Evolutionary conservation across 2,329 filamentous ascomycete genomes (phyloP).

Genomic region (Bipolaris cookei): DNA sequence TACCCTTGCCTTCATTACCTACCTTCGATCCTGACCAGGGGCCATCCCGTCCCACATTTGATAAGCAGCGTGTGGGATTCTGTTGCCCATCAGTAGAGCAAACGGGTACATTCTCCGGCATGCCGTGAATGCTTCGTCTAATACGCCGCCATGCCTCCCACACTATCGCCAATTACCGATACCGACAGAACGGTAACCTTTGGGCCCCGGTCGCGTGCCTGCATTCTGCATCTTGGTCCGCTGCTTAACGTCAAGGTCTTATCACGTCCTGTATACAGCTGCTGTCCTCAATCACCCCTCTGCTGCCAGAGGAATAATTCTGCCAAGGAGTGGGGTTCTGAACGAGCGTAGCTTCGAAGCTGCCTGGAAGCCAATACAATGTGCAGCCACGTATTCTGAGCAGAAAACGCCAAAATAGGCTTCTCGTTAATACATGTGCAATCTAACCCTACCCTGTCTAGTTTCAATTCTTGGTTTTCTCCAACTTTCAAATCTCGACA

Average conservation of each 20-base stretch:
- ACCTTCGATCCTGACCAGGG: neutral
- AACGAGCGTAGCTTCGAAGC: neutral
- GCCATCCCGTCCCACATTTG: conserved; percentile 1
- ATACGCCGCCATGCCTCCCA: conserved; percentile 6
- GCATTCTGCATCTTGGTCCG: conserved; percentile 18
- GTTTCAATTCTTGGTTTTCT: neutral
- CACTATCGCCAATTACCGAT: conserved; percentile 11
- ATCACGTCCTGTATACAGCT: neutral
- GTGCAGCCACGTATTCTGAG: neutral
- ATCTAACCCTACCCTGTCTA: neutral
- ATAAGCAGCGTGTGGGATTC: conserved; percentile 1
- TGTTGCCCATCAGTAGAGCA: neutral
- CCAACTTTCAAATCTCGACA: neutral
- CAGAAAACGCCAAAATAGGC: neutral
- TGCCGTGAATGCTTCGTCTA: conserved; percentile 8
- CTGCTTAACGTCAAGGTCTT: conserved; percentile 3
- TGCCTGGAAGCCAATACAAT: neutral
- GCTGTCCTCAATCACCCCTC: neutral
- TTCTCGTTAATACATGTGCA: neutral
- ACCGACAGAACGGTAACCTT: conserved; percentile 20
- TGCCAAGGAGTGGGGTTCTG: neutral
- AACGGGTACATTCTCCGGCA: neutral
- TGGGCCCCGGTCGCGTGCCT: conserved; percentile 18
- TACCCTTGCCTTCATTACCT: too few relatives aligned
- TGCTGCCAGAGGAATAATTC: neutral